Evolutionary conservation across 257 asterid species (phyloP).

Genomic region (Solanum commersonii): DNA sequence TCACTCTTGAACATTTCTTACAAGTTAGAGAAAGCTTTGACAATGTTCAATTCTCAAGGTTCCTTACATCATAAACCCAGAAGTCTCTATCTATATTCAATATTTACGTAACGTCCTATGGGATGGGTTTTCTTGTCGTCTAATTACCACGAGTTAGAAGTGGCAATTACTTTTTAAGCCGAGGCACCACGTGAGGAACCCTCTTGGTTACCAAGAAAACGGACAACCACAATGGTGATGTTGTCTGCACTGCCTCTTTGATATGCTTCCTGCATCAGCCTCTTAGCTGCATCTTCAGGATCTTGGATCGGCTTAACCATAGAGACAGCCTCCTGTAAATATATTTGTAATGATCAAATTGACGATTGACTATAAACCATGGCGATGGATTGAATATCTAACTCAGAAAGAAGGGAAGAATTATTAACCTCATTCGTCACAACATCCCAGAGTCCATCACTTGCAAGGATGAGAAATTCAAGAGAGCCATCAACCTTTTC

Average conservation of each 20-base stretch:
- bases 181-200: conserved; percentile 42
- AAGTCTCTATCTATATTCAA: conserved; percentile 2
- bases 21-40: not conserved
- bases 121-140: not conserved
- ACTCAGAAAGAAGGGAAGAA: not conserved
- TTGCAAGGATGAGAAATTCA: conserved; percentile 91
- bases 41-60: not conserved
- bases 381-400: not conserved
- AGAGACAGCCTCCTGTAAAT: conserved; percentile 74
- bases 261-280: conserved; percentile 81
- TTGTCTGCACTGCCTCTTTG: conserved; percentile 94
- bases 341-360: not conserved
- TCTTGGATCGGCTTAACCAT: conserved; percentile 74
- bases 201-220: conserved; percentile 41
- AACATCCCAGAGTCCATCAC: conserved; percentile 95
- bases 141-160: not conserved
- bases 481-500: conserved; percentile 73
- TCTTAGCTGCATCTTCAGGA: conserved; percentile 85
- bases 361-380: not conserved
- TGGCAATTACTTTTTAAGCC: conserved; percentile 13
- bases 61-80: not conserved
- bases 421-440: conserved; percentile 67
- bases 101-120: not conserved
- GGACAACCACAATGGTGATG: conserved; percentile 72
- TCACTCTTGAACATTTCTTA: not conserved